Conservation (phyloP, 2,329 filamentous ascomycete species). For the Sarocladium kiliense region DNA sequence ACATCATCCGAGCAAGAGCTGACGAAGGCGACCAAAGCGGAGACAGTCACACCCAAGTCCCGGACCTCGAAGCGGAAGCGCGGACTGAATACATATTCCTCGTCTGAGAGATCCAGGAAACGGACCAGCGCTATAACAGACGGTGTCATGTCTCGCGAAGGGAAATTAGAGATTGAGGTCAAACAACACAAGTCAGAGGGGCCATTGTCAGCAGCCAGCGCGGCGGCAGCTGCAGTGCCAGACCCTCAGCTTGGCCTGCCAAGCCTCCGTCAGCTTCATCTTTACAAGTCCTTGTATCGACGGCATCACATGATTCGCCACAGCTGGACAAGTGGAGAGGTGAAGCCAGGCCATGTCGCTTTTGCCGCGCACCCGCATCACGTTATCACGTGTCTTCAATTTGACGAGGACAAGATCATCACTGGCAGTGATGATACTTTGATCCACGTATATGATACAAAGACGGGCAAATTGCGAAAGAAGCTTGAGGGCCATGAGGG, state of each 20-base stretch:
- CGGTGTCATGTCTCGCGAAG: constrained; percentile 34
- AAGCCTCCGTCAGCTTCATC: constrained; percentile 75
- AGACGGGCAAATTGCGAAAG: constrained; percentile 78
- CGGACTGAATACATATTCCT: constrained; percentile 36
- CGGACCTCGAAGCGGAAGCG: constrained; percentile 55
- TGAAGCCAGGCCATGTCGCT: constrained; percentile 85
- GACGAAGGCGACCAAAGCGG: constrained; percentile 34
- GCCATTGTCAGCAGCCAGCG: constrained; percentile 78
- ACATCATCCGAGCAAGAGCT: constrained; percentile 50
- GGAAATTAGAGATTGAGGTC: constrained; percentile 32
- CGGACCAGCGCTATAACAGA: constrained; percentile 45
- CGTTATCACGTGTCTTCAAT: constrained; percentile 96
- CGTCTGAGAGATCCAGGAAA: constrained; percentile 44
- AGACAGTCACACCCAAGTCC: constrained; percentile 34
- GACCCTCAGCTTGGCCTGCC: constrained; percentile 76
- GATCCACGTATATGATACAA: constrained; percentile 97
- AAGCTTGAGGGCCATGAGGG: constrained; percentile 91
- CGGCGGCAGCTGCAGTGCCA: constrained; percentile 76
- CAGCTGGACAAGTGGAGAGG: constrained; percentile 83
- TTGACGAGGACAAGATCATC: constrained; percentile 96
- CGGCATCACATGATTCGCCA: constrained; percentile 85
- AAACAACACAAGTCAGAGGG: constrained; percentile 64
- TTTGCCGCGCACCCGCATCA: constrained; percentile 95
- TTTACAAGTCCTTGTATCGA: constrained; percentile 95
- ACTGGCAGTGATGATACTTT: constrained; percentile 97